A percentile compares a stretch with the other conserved stretches of the same genome.
phyloP scores from a whole-genome alignment of 1,139 yeast genomes.

The Debaryomyces nepalensis region DNA sequence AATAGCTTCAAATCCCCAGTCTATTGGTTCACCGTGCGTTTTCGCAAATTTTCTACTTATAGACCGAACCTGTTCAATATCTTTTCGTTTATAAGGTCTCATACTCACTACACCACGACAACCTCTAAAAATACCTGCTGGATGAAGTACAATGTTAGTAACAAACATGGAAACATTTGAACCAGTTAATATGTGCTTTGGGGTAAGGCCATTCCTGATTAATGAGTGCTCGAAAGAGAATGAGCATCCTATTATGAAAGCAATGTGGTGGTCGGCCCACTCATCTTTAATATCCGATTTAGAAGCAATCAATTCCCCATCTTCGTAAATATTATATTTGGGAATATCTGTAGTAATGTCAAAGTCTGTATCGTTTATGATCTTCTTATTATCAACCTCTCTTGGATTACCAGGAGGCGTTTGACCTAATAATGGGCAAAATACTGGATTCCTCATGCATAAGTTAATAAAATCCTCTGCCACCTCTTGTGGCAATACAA shows the following conservation, averaged over 20 bases:
- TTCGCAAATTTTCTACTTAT: constrained; percentile 29
- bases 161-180: constrained; percentile 18
- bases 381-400: constrained; percentile 20
- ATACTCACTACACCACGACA: constrained; percentile 41
- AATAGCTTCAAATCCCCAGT: constrained; percentile 39
- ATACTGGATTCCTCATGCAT: constrained; percentile 37
- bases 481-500: constrained; percentile 27
- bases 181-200: constrained; percentile 21
- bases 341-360: constrained; percentile 36
- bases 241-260: constrained; percentile 42
- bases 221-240: constrained; percentile 39
- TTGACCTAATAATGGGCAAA: constrained; percentile 34
- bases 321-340: constrained; percentile 29
- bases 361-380: constrained; percentile 23
- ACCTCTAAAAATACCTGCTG: constrained; percentile 34
- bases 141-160: constrained; percentile 29
- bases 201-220: constrained; percentile 25
- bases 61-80: constrained; percentile 28
- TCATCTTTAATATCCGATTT: constrained; percentile 26
- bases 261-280: constrained; percentile 35
- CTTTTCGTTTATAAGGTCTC: constrained; percentile 34
- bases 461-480: constrained; percentile 33
- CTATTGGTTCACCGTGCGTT: constrained; percentile 42
- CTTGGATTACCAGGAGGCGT: constrained; percentile 26
- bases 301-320: constrained; percentile 27